Evolutionary conservation across 805 yeast genomes (phyloP).

Genomic region (Candida vartiovaarae): DNA sequence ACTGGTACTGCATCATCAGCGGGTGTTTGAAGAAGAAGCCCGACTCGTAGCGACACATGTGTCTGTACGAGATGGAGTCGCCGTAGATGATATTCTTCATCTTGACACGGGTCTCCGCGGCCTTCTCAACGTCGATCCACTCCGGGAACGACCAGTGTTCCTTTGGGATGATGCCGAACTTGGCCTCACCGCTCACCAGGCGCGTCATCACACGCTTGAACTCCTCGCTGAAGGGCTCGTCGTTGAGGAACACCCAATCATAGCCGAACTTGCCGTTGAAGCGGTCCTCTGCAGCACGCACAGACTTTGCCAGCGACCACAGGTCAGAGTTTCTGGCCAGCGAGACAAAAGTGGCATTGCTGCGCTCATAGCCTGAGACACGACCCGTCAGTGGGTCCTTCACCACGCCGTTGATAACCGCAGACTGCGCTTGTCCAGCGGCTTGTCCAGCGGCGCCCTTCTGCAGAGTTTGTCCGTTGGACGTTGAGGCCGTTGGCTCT

Average conservation of each 20-base stretch:
- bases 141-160: slow-evolving; percentile 20
- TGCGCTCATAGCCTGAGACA: slow-evolving; percentile 28
- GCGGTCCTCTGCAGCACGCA: slow-evolving; percentile 79
- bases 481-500: too few species aligned
- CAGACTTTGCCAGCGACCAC: slow-evolving; percentile 52
- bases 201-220: too few species aligned
- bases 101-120: slow-evolving; percentile 11
- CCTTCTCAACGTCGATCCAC: slow-evolving; percentile 20
- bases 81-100: too few species aligned
- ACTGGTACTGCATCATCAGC: too few species aligned
- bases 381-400: slow-evolving; percentile 1
- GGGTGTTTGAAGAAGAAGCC: too few species aligned
- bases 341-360: slow-evolving; percentile 75
- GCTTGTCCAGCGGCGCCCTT: not conserved
- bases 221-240: slow-evolving; percentile 38
- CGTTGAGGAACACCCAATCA: slow-evolving; percentile 95
- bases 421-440: too few species aligned
- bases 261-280: slow-evolving; percentile 76
- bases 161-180: too few species aligned
- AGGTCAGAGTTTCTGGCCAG: slow-evolving; percentile 74
- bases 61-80: too few species aligned
- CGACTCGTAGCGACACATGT: too few species aligned
- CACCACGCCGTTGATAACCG: not conserved
- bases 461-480: too few species aligned
- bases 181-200: too few species aligned